Base-by-base conservation (phyloP, 495 filamentous ascomycete species). In the Lindgomyces ingoldianus region DNA sequence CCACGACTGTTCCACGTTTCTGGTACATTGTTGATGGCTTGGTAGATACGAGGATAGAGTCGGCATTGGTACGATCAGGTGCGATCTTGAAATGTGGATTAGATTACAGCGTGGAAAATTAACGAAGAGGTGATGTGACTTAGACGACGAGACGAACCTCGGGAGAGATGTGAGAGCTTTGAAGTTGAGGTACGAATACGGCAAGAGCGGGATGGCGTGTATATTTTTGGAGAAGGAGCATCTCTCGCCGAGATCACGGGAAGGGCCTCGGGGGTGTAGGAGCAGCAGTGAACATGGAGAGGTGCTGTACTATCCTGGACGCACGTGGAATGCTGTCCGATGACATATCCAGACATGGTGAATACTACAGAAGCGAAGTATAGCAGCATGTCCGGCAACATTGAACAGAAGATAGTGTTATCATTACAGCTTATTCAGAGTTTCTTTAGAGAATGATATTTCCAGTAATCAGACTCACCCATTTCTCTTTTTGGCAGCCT, bases 401-500 rank as follows among this genome's bases (percentile, higher is more conserved):
- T 39, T 39, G 6, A 14, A 39, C 33, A 14, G 14, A 39, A 39
- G 33, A 14, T 39, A 14, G 33, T 39, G 14, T 39, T 39, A 39
- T 6, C 33, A 39, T 39, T 39, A 39, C 33, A 39, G 33, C 33
- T 39, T 39, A 39, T 6, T 39, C 33, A 39, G 1, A 14, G n/a
- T 44, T n/a, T 4, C 18, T 16, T 50, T 26, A 64, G 14, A 64
- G 42, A 56, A 72, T 72, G 11, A 65, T 69, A 60, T 74, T 75
- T 18, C 73, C 70, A 11, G 65, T 60, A 60, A 74, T 57, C 25
- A 70, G 70, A 41, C 66, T 67, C 12, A 71, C 48, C 65, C 60
- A 70, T 55, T 69, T 14, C 74, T 72, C 58, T 72, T 71, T 56
- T 68, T 60, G 51, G 72, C 72, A 24, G 72, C 74, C 64, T 68